Base-by-base conservation (phyloP, 306 rosid species). In the Glycine latifolia region DNA sequence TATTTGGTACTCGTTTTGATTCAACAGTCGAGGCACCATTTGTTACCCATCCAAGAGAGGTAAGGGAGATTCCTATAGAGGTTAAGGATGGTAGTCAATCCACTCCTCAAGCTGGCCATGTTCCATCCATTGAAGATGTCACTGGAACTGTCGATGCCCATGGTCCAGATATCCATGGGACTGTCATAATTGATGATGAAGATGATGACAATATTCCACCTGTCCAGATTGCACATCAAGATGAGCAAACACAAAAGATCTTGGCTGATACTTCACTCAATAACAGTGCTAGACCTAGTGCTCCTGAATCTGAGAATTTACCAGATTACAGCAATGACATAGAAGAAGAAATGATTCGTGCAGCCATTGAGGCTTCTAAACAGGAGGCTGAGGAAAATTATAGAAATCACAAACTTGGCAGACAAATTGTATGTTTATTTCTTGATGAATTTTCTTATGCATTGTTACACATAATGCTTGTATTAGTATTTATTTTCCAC, bases 281-380 rank as follows among this genome's bases (percentile, higher is more conserved):
- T 65, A 82, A 54, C 71, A 82, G 53, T 80, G 73, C 77, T 67
- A 71, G 79, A 74, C 91, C 91, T 1, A 80, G 84, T 87, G 94
- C 89, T 86, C 95, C 92, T 55, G 82, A 65, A 26, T 55, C 84
- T 79, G 93, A 87, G 50, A 87, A 80, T 74, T 82, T 86, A 44
- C 91, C 83, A 35, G 89, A 94, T 79, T 76, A 80, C 77, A 53
- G 76, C 66, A 90, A 93, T 85, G 99, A 95, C 78, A 89, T 91
- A 84, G 99, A 95, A 87, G 99, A 95, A 88, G 94, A 93, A 87
- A 95, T 95, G 97, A 83, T 95, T 44, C 97, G 87, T 56, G 98
- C 99, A 82, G 99, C 98, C 75, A 93, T 95, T 65, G 98, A 93
- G 81, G 98, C 98, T 86, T 95, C 99, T 79, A 90, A 79, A 73